These are phyloP conservation scores for Thuja plicata DNA, from an alignment of 83 land plant genomes.

Conservation along the genomic window DNA sequence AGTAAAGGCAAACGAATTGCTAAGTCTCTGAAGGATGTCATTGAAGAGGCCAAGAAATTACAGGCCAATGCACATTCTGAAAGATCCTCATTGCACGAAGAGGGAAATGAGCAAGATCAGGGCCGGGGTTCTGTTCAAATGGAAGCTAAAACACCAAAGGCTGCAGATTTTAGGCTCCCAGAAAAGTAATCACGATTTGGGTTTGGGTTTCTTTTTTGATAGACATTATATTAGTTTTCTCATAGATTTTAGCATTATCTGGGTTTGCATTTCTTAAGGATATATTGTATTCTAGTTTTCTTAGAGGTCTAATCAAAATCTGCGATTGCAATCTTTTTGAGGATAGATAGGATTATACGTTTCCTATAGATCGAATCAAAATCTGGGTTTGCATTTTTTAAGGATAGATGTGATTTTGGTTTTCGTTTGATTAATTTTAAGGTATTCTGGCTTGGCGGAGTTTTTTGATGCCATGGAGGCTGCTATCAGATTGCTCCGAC, in stretches of 20 bases:
- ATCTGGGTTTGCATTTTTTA: background rate
- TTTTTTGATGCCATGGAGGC: slow-evolving; percentile 53
- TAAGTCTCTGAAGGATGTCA: slow-evolving; percentile 3
- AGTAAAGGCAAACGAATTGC: background rate
- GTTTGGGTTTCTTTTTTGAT: background rate
- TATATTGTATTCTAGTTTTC: too few relatives aligned
- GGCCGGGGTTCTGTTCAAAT: background rate
- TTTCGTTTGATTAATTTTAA: slow-evolving; percentile 5
- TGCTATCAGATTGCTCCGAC: slow-evolving; percentile 52
- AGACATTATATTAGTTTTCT: background rate
- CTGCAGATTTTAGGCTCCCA: background rate
- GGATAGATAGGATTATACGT: too few relatives aligned
- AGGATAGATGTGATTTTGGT: background rate
- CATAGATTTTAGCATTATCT: background rate
- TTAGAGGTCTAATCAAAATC: background rate
- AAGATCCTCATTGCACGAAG: background rate
- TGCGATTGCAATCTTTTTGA: background rate
- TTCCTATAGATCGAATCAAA: background rate
- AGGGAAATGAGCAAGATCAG: background rate
- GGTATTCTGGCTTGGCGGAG: slow-evolving; percentile 36
- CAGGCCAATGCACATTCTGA: background rate
- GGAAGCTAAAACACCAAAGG: background rate
- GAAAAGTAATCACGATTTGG: slow-evolving; percentile 7
- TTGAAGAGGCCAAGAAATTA: background rate
- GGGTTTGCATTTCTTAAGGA: background rate